These are phyloP conservation scores for Lactarius pseudohatsudake DNA, from an alignment of 768 basidiomycete genomes.

Conservation along the genomic window DNA sequence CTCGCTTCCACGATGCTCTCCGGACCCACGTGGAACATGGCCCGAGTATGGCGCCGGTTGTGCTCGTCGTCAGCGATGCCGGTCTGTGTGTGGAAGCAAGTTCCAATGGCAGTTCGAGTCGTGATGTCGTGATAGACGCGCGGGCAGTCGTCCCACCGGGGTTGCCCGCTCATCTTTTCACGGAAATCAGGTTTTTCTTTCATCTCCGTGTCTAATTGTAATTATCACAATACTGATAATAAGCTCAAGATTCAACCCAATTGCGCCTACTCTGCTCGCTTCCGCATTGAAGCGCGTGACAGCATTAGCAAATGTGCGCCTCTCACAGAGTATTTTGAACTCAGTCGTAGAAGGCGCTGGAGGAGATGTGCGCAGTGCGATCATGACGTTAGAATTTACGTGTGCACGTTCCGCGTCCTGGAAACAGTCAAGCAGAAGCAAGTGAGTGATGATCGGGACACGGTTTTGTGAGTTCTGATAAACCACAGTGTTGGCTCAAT, in stretches of 20 bases:
- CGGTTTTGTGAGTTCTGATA: conserved; percentile 22
- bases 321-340: conserved; percentile 69
- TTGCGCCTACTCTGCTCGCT: conserved; percentile 81
- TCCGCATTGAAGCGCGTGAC: conserved; percentile 71
- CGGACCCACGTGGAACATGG: conserved; percentile 50
- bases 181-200: conserved; percentile 74
- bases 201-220: neutral
- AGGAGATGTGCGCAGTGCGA: conserved; percentile 91
- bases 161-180: conserved; percentile 69
- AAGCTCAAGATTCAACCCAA: conserved; percentile 77
- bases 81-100: conserved; percentile 69
- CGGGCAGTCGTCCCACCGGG: conserved; percentile 69
- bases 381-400: conserved; percentile 91
- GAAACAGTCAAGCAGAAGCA: conserved; percentile 39
- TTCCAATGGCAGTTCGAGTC: conserved; percentile 48
- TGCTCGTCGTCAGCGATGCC: conserved; percentile 81
- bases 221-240: conserved; percentile 10
- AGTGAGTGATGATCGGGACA: conserved; percentile 23
- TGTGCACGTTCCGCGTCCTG: conserved; percentile 48
- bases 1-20: conserved; percentile 70
- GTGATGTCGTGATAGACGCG: conserved; percentile 59
- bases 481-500: conserved; percentile 37
- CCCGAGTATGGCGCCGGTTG: conserved; percentile 53
- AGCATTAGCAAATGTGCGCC: conserved; percentile 36
- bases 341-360: conserved; percentile 75